phyloP scores from a whole-genome alignment of 1,284 basidiomycete species.

The Kwoniella shivajii region DNA sequence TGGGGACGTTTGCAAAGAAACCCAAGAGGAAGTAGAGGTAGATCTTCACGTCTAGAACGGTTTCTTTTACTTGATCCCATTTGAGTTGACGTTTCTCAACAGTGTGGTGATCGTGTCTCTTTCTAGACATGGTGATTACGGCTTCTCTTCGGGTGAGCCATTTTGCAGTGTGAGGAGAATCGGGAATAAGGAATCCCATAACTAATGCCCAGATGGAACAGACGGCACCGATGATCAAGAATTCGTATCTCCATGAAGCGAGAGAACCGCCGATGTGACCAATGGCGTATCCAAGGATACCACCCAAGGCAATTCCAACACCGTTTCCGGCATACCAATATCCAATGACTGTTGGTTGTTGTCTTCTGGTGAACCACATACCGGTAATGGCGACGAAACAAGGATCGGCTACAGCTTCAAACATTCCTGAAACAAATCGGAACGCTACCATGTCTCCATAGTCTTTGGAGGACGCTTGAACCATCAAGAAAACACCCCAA shows the following conservation, averaged over 20 bases:
- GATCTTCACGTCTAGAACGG: constrained; percentile 45
- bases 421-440: constrained; percentile 53
- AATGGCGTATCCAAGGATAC: constrained; percentile 43
- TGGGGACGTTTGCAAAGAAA: constrained; percentile 46
- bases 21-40: constrained; percentile 50
- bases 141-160: constrained; percentile 50
- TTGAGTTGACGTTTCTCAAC: constrained; percentile 53
- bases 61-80: constrained; percentile 50
- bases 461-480: constrained; percentile 51
- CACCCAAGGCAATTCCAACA: constrained; percentile 41
- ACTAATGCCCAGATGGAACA: constrained; percentile 42
- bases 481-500: constrained; percentile 57
- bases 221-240: constrained; percentile 45
- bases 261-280: constrained; percentile 44
- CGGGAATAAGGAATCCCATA: constrained; percentile 42
- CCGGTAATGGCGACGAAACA: constrained; percentile 35
- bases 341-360: constrained; percentile 46
- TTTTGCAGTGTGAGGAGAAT: constrained; percentile 33
- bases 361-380: constrained; percentile 42
- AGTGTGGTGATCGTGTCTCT: constrained; percentile 52
- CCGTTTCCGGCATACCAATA: constrained; percentile 47
- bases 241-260: constrained; percentile 49
- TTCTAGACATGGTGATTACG: constrained; percentile 49
- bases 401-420: constrained; percentile 53
- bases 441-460: constrained; percentile 53